These are phyloP conservation scores for Annulohypoxylon moriforme DNA, from an alignment of 495 filamentous ascomycete species.

Conservation along the genomic window DNA sequence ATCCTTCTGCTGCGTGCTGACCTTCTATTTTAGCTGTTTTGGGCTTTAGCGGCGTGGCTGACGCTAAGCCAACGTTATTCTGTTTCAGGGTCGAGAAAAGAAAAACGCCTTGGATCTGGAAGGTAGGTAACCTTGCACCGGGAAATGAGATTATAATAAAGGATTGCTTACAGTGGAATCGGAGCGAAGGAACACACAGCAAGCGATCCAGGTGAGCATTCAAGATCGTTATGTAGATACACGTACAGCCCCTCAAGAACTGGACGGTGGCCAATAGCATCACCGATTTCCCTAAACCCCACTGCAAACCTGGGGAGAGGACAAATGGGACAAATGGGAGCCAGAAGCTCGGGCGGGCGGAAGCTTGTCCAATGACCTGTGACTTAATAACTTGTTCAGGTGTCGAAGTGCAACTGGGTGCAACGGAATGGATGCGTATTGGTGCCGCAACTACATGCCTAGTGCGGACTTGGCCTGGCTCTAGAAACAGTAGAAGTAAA, in stretches of 20 bases:
- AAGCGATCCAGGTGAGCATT: neutral
- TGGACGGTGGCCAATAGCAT: slow-evolving; percentile 23
- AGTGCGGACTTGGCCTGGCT: slow-evolving; percentile 6
- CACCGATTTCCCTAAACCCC: slow-evolving; percentile 3
- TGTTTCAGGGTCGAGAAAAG: slow-evolving; percentile 33
- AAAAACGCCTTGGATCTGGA: neutral
- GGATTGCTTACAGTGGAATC: slow-evolving; percentile 11
- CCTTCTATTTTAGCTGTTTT: slow-evolving; percentile 19
- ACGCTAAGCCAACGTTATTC: slow-evolving; percentile 32
- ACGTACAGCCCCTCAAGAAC: slow-evolving; percentile 14
- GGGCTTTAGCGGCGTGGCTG: slow-evolving; percentile 17
- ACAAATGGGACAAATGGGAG: slow-evolving; percentile 46
- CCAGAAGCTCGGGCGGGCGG: slow-evolving; percentile 37
- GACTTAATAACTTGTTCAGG: slow-evolving; percentile 9
- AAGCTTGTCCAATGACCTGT: slow-evolving; percentile 28
- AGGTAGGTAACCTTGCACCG: slow-evolving; percentile 2
- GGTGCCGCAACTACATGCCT: slow-evolving; percentile 7
- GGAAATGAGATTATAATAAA: slow-evolving; percentile 1
- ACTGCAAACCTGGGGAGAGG: slow-evolving; percentile 39
- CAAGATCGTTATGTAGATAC: slow-evolving; percentile 18
- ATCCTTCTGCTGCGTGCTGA: slow-evolving; percentile 24
- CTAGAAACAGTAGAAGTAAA: neutral
- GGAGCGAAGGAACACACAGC: slow-evolving; percentile 11
- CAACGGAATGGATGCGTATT: neutral
- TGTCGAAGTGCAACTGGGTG: slow-evolving; percentile 2